Base-by-base conservation (phyloP, 371 early-diverging fungal species). In the Polyrhizophydium stewartii region DNA sequence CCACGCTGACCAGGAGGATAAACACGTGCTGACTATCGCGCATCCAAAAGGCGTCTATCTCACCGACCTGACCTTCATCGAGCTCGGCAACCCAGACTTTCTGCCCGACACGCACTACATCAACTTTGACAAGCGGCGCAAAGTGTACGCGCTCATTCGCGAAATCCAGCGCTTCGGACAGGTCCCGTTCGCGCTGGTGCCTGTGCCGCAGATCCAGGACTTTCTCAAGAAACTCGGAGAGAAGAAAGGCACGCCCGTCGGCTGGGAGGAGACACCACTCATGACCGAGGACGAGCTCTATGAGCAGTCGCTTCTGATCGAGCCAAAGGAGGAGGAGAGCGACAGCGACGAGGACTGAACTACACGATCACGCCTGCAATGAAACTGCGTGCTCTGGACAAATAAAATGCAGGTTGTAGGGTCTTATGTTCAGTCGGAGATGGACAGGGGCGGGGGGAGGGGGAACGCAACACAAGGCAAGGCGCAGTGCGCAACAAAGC, bases 121-220 rank as follows among this genome's bases (percentile, higher is more conserved):
- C 62, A 84, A 84, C 60, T 81, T 81, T 58, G 82, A 81, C 10
- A 84, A 84, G 61, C 74, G 82, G 13, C 60, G 77, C 17, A 84
- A 84, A 55, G 74, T 76, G 0, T 67, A 71, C 50, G 33, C 41
- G 19, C 55, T 79, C 7, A 70, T 84, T 10, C 56, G 63, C 25
- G 77, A 76, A 28, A 78, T 84, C 51, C 66, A 67, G 35, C 43
- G 56, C n/a, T 76, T 64, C 57, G 79, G 81, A 59, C 47, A 35
- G 50, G 51, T 45, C 24, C 63, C 72, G 30, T 79, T 66, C 55
- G 17, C 5, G 22, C 57, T 70, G 0, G 16, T 50, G 22, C 50
- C 67, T 6, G 63, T 79, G 1, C 63, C 62, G 5, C 64, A 63
- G 16, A 58, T 76, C 22, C 62, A 59, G 35, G 63, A 66, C 1